Base-by-base conservation (phyloP, 2,329 filamentous ascomycete genomes). In the Colletotrichum musicola region DNA sequence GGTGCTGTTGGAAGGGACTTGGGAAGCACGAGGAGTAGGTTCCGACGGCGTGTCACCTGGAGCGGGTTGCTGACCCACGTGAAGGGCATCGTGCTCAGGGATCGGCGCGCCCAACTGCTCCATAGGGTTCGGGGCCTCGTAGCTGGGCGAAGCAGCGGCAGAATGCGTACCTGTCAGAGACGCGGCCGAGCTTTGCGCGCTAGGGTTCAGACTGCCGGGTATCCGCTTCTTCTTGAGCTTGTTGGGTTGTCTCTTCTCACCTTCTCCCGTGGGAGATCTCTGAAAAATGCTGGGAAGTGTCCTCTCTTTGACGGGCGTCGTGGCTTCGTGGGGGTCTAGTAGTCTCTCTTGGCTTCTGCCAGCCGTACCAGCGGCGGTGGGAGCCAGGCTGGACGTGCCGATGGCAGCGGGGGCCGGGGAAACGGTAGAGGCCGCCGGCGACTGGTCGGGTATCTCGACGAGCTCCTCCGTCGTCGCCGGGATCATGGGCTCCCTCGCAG, bases 161-260 rank as follows among this genome's bases (percentile, higher is more conserved):
- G 83, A 84, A 46, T 79, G 77, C 49, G 68, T 62, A 57, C 84
- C 80, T 6, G 82, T 78, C 16, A 97, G 83, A 7, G 95, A 98
- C 16, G 92, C 89, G 6, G 89, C 92, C 16, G 96, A 98, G 76
- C 95, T 98, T 72, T 97, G 94, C 0, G 95, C 95, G 77, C 95
- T 98, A 20, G 91, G 91, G 73, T 94, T 95, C 22, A 92, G 81
- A 75, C 93, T 93, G 49, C 90, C 91, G 0, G 93, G 91, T 63
- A 92, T 83, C 71, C 90, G 86, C 80, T 93, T 97, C 84, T 98
- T 98, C 79, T 92, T 92, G 59, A 99, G 83, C 80, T 98, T 97
- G 75, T 97, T 98, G 0, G 94, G 93, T 76, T 91, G 92, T 53
- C 93, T 88, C 74, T 87, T 90, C 71, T 90, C 90, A 44, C 82